Conservation (phyloP, 78 protist species). For the Dictyostelium purpureum region DNA sequence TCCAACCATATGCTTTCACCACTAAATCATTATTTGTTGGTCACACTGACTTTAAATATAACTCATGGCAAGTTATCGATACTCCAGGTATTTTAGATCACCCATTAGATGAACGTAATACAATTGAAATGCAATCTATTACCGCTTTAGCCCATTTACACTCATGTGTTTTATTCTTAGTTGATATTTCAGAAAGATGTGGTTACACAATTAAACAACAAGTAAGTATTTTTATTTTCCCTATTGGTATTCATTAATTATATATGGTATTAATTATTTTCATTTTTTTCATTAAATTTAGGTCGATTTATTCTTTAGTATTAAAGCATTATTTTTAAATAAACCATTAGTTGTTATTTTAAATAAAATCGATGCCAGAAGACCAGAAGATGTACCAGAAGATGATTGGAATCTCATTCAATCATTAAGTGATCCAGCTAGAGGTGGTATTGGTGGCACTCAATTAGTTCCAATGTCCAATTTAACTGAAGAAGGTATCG, state of each 20-base stretch:
- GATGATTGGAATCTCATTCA: constrained; percentile 80
- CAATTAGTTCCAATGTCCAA: constrained; percentile 79
- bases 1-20: constrained; percentile 99
- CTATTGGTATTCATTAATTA: background rate
- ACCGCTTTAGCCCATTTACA: constrained; percentile 99
- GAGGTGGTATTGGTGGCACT: constrained; percentile 75
- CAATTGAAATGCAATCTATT: constrained; percentile 99
- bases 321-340: constrained; percentile 97
- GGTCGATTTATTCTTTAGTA: constrained; percentile 92
- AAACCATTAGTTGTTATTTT: constrained; percentile 98
- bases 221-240: constrained; percentile 29
- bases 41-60: constrained; percentile 96
- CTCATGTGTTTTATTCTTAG: constrained; percentile 93
- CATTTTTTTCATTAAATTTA: background rate
- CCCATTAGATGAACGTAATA: constrained; percentile 98
- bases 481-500: constrained; percentile 92
- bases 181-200: constrained; percentile 98
- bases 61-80: constrained; percentile 99
- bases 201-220: constrained; percentile 96
- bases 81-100: constrained; percentile 99
- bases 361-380: constrained; percentile 93
- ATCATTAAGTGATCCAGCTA: constrained; percentile 51
- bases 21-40: constrained; percentile 99
- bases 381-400: constrained; percentile 82
- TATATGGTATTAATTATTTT: background rate